Conservation (phyloP, 176 grass and related monocot genomes). For the Guadua angustifolia region DNA sequence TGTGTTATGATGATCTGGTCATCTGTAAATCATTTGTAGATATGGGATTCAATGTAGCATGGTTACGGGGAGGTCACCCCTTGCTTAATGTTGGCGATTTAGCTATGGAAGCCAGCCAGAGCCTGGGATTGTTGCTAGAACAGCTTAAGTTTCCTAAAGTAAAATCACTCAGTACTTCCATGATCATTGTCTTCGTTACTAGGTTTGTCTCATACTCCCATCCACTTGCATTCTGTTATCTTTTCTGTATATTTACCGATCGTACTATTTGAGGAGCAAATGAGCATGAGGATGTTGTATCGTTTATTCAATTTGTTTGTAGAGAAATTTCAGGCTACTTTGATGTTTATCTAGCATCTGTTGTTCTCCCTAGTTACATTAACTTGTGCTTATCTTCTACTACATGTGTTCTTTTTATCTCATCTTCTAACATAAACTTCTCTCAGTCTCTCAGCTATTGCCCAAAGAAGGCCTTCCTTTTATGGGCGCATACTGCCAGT, state of each 20-base stretch:
- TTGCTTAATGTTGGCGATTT: constrained; percentile 84
- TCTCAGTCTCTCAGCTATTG: constrained; percentile 88
- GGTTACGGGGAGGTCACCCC: constrained; percentile 90
- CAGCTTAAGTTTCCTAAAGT: constrained; percentile 86
- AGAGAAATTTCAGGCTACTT: constrained; percentile 8
- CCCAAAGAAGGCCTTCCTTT: constrained; percentile 91
- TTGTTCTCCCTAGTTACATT: background rate
- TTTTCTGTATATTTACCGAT: constrained; percentile 18
- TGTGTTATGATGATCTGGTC: constrained; percentile 30
- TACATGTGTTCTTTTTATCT: background rate
- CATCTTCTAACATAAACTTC: constrained; percentile 41
- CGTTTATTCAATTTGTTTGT: constrained; percentile 11
- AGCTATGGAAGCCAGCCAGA: constrained; percentile 91
- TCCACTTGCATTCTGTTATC: background rate
- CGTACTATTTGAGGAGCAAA: constrained; percentile 21
- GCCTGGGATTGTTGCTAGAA: constrained; percentile 84
- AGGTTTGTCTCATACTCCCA: constrained; percentile 62
- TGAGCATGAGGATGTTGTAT: background rate
- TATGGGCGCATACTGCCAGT: constrained; percentile 91
- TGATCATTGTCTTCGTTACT: constrained; percentile 80
- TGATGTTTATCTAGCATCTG: constrained; percentile 26
- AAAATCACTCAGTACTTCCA: constrained; percentile 86
- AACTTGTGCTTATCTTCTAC: background rate
- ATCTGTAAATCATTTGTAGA: constrained; percentile 48
- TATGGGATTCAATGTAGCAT: constrained; percentile 85